These are phyloP conservation scores for Oleoguttula mirabilis DNA, from an alignment of 495 filamentous ascomycete genomes.

Conservation along the genomic window DNA sequence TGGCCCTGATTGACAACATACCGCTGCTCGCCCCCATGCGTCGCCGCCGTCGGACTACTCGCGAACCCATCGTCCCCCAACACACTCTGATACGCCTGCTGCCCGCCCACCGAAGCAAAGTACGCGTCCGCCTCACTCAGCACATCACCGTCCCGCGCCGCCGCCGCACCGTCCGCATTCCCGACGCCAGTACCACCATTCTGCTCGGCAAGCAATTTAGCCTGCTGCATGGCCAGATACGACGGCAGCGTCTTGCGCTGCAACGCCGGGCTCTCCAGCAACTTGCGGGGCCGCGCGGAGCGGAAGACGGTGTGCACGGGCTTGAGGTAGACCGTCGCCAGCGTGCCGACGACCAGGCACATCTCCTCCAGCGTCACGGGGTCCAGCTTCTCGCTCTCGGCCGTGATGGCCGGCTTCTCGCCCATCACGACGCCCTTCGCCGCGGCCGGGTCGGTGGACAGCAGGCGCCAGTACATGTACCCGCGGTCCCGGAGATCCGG, in stretches of 20 bases:
- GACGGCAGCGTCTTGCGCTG: conserved; percentile 53
- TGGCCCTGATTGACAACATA: conserved; percentile 61
- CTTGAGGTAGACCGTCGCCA: conserved; percentile 95
- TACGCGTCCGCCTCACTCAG: conserved; percentile 76
- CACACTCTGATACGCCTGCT: conserved; percentile 60
- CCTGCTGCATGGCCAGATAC: conserved; percentile 22
- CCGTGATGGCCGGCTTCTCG: conserved; percentile 90
- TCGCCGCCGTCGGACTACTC: conserved; percentile 28
- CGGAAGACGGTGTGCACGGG: conserved; percentile 97
- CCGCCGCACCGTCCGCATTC: conserved; percentile 28
- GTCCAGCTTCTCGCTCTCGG: conserved; percentile 90
- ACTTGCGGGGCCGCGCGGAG: conserved; percentile 62
- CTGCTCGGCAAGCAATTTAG: conserved; percentile 9
- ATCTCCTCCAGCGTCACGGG: conserved; percentile 88
- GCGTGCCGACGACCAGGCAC: conserved; percentile 89
- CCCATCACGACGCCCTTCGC: conserved; percentile 91
- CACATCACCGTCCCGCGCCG: conserved; percentile 46
- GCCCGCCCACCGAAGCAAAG: conserved; percentile 59
- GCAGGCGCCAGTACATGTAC: conserved; percentile 98
- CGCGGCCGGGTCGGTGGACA: conserved; percentile 82
- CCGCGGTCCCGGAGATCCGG: conserved; percentile 90
- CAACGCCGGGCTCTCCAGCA: conserved; percentile 71
- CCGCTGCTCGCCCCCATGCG: conserved; percentile 21
- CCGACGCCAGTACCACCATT: conserved; percentile 7
- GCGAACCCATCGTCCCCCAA: conserved; percentile 36